Evolutionary conservation across 768 basidiomycete species (phyloP), one percentile per base, ranked within the genome.

Genomic region (Leccinum rimulosum): DNA sequence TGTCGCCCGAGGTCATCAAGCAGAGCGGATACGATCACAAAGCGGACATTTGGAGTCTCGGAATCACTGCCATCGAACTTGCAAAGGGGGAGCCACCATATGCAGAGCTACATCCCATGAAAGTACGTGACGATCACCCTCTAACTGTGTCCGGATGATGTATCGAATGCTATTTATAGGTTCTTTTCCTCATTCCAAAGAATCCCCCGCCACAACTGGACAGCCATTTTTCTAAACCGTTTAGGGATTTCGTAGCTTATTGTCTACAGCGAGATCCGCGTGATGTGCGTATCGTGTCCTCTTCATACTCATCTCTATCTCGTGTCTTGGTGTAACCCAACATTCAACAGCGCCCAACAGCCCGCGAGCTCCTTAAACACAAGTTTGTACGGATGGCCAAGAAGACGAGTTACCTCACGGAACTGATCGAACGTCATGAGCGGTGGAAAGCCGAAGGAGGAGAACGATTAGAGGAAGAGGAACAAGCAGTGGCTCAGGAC

Each of bases 1-100:
- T 99, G 97, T 94, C 93, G 6, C 97, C 97, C 6, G 97, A 99
- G 71, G 95, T 98, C 27, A 99, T 99, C 79, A 98, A 98, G 73
- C 97, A 99, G 76, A 96, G 94, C 57, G 97, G 97, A 4, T 99
- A 99, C 75, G 97, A 98, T 68, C 91, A 95, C 73, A 98, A 98
- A 71, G 97, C 97, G 15, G 97, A 99, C 74, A 98, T 99, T 52
- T 99, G 97, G 97, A 93, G 91, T 74, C 76, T 99, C 61, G 97
- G 96, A 14, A 96, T 96, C 66, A 99, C 97, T 6, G 92, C 94
- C 31, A 98, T 98, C 64, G 97, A 99, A 73, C 80, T 99, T 66
- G 97, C 97, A 1, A 95, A 90, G 74, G 96, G 96, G 30, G 96
- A 98, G 70, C 97, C 97, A 38, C 97, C 97, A 3, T 98, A 98